Conservation (phyloP, 2,329 filamentous ascomycete genomes). For the Sclerotinia borealis region DNA sequence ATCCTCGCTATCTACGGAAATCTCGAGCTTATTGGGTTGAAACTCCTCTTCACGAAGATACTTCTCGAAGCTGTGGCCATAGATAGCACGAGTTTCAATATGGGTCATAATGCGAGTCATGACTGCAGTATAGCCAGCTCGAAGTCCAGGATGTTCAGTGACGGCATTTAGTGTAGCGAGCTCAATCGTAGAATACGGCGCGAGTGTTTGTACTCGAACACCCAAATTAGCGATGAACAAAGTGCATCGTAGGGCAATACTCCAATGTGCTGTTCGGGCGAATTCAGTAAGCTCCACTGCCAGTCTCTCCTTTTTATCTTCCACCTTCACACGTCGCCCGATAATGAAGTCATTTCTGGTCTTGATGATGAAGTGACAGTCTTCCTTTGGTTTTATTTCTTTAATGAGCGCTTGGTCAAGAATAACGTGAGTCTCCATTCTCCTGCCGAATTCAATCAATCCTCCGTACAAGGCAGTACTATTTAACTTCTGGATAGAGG, state of each 20-base stretch:
- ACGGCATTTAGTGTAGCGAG: slow-evolving; percentile 78
- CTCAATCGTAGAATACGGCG: slow-evolving; percentile 74
- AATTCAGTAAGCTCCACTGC: slow-evolving; percentile 75
- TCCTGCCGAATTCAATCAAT: slow-evolving; percentile 84
- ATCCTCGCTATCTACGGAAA: slow-evolving; percentile 69
- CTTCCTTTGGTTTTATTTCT: slow-evolving; percentile 22
- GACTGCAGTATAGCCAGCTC: slow-evolving; percentile 73
- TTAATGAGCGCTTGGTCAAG: slow-evolving; percentile 66
- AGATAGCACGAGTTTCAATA: slow-evolving; percentile 79
- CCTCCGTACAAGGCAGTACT: slow-evolving; percentile 70
- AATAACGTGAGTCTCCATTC: slow-evolving; percentile 79
- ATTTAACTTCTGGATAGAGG: slow-evolving; percentile 87
- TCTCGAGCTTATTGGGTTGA: slow-evolving; percentile 67
- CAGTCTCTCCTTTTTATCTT: slow-evolving; percentile 73
- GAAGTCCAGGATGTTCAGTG: slow-evolving; percentile 81
- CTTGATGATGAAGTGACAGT: slow-evolving; percentile 44
- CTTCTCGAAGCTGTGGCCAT: slow-evolving; percentile 80
- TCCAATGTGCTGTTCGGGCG: slow-evolving; percentile 85
- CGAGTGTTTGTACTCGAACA: slow-evolving; percentile 84
- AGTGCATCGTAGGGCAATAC: slow-evolving; percentile 82
- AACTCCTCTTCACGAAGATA: slow-evolving; percentile 77
- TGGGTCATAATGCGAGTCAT: slow-evolving; percentile 74
- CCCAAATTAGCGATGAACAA: slow-evolving; percentile 88
- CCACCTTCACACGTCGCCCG: slow-evolving; percentile 69
- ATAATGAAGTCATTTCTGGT: slow-evolving; percentile 69